Conservation (phyloP, 371 early-diverging fungal species). For the Mucor sp. region DNA sequence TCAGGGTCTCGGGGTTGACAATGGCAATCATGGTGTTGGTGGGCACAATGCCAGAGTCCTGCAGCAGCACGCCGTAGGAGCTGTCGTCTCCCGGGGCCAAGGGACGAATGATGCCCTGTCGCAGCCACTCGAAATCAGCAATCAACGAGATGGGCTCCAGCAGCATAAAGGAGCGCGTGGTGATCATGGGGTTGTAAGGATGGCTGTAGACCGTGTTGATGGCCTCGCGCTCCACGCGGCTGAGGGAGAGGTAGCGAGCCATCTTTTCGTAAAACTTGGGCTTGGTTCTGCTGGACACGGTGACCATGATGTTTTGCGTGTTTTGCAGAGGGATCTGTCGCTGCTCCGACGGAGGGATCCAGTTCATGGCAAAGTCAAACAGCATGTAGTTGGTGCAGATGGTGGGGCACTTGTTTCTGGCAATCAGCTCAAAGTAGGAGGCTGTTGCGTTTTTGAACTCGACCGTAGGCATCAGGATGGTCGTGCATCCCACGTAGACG, state of each 20-base stretch:
- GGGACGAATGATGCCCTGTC: conserved; percentile 62
- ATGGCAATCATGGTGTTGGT: conserved; percentile 83
- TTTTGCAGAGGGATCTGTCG: conserved; percentile 54
- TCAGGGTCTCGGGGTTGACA: conserved; percentile 70
- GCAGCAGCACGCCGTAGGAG: conserved; percentile 57
- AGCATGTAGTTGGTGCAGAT: conserved; percentile 66
- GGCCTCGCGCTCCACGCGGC: conserved; percentile 60
- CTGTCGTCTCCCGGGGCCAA: conserved; percentile 52
- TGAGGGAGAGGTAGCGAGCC: conserved; percentile 51
- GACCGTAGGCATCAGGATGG: conserved; percentile 54
- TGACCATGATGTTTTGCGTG: conserved; percentile 69
- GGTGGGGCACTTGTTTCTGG: conserved; percentile 61
- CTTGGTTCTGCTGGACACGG: conserved; percentile 71
- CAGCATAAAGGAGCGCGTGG: conserved; percentile 77
- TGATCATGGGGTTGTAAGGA: conserved; percentile 72
- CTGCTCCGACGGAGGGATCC: conserved; percentile 33
- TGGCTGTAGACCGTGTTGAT: conserved; percentile 74
- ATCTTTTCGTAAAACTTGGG: conserved; percentile 45
- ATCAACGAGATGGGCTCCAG: conserved; percentile 64
- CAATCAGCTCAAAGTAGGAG: conserved; percentile 65
- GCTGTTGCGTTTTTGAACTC: conserved; percentile 59
- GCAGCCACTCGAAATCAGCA: conserved; percentile 62
- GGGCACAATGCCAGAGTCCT: conserved; percentile 77
- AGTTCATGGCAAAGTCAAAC: conserved; percentile 69
- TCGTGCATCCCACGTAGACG: conserved; percentile 65